Base-by-base conservation (phyloP, 306 rosid genomes). In the barrel medic (Medicago truncatula) region DNA sequence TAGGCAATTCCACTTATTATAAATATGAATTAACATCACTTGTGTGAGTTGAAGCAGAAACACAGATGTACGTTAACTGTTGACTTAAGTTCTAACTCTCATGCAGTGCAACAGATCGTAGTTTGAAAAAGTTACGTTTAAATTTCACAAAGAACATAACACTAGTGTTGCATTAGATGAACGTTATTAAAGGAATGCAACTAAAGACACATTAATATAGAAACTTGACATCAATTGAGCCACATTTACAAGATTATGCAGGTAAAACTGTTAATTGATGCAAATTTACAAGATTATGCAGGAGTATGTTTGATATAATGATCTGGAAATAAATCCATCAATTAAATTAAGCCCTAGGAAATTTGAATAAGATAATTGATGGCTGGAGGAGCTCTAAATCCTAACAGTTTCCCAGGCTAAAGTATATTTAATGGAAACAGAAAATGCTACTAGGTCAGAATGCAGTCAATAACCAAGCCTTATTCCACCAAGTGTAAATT, bases 321-420 rank as follows among this genome's bases (percentile, higher is more conserved):
- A 47, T 78, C 59, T 53, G 57, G 28, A 62, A 82, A 72, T 53
- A 73, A 67, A 47, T 50, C 44, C 53, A 77, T 58, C 73, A 72
- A 58, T 49, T 60, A 68, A n/a, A 60, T 49, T 60, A 68, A 44
- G 10, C 70, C 47, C 57, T 41, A 50, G 44, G 61, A 25, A 54
- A 65, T 23, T 9, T 40, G n/a, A 58, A 65, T 57, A 66, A 23
- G 53, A 40, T 15, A 28, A 28, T 28, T 28, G 31, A 28, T 28
- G 31, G 31, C 31, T 28, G 31, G 31, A 28, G 31, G 31, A 28
- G 31, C 31, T 3, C 31, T 28, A 28, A 28, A 28, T 28, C 31
- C 31, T 28, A 28, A 28, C 31, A 28, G 4, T 28, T 28, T 28
- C 31, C 31, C 31, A 28, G 31, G 31, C 31, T 28, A 28, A 28